Evolutionary conservation across 176 grass and related monocot species (phyloP).

Genomic region (Saccharum spontaneum): DNA sequence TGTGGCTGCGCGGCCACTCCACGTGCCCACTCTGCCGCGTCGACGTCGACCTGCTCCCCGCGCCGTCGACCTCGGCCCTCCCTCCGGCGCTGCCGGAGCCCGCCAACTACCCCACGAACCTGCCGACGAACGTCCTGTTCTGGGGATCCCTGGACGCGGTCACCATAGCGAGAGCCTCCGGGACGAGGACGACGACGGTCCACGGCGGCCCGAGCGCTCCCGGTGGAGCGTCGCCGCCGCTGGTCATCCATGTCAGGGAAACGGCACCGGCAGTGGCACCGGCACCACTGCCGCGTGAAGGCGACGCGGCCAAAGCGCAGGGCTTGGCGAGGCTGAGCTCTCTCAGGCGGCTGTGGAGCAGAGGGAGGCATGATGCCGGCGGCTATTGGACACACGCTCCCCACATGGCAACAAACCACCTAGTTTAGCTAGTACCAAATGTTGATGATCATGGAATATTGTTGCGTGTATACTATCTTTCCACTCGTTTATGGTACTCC

Average conservation of each 20-base stretch:
- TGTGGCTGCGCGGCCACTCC: slow-evolving; percentile 64
- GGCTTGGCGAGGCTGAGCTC: slow-evolving; percentile 32
- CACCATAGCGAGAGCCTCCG: neutral
- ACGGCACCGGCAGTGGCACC: slow-evolving; percentile 29
- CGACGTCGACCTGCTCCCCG: slow-evolving; percentile 34
- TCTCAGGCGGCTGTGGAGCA: slow-evolving; percentile 34
- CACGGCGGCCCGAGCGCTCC: slow-evolving; percentile 23
- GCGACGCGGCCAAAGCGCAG: neutral
- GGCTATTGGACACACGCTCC: neutral
- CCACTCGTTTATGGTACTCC: too few relatives aligned
- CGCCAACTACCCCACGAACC: slow-evolving; percentile 43
- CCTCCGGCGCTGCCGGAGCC: slow-evolving; percentile 58
- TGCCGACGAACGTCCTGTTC: slow-evolving; percentile 69
- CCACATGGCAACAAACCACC: neutral
- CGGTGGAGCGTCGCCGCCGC: slow-evolving; percentile 1
- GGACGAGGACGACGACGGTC: neutral
- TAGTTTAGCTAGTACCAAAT: neutral
- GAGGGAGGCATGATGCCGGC: slow-evolving; percentile 30
- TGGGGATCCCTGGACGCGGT: slow-evolving; percentile 38
- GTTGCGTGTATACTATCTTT: too few relatives aligned
- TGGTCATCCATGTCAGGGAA: slow-evolving; percentile 59
- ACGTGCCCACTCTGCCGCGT: slow-evolving; percentile 76
- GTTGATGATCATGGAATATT: too few relatives aligned
- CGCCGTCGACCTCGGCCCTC: slow-evolving; percentile 45
- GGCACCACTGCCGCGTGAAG: neutral